Evolutionary conservation across 768 basidiomycete species (phyloP).

Genomic region (Tricholoma sp.): DNA sequence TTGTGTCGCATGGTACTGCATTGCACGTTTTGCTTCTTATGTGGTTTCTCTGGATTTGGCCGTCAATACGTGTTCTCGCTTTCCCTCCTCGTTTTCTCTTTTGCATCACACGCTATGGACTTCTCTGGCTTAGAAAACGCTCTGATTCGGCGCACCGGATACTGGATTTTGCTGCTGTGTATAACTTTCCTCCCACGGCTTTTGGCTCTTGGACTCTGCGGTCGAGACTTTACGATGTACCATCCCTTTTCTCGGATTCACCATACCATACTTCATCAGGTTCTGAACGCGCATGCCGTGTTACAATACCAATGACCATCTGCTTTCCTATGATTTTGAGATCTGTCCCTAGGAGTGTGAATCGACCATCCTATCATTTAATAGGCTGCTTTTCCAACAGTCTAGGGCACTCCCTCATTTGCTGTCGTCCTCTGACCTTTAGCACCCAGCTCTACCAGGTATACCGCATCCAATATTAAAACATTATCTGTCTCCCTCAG

Average conservation of each 20-base stretch:
- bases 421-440: not conserved
- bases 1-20: no score
- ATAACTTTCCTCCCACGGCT: not conserved
- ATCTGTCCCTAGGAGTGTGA: no score
- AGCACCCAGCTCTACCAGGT: no score
- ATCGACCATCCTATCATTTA: no score
- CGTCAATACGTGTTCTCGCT: not conserved
- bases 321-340: no score
- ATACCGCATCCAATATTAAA: not conserved
- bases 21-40: not conserved
- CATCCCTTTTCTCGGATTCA: not conserved
- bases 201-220: not conserved
- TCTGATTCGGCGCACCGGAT: not conserved
- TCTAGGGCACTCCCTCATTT: no score
- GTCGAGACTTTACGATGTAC: not conserved
- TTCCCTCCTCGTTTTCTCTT: not conserved
- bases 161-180: not conserved
- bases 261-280: no score
- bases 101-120: not conserved
- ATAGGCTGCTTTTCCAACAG: no score
- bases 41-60: not conserved
- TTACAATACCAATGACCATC: not conserved
- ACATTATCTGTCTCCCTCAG: not conserved
- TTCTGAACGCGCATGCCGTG: not conserved
- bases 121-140: not conserved